phyloP scores from a whole-genome alignment of 345 rosid genomes.

The Brassica cretica region DNA sequence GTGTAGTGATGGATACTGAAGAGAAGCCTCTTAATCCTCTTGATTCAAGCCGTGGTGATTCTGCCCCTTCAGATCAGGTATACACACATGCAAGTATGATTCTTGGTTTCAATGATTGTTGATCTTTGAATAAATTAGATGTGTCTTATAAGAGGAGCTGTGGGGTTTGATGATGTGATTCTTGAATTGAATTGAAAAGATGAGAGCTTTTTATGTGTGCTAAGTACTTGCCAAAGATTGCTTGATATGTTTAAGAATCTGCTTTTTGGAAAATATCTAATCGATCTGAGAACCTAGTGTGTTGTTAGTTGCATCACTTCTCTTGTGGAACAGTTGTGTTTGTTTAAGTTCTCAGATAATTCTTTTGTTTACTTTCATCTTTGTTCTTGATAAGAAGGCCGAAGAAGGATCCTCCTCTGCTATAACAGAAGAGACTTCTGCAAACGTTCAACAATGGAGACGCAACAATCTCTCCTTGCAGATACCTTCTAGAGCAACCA shows the following conservation, averaged over 20 bases:
- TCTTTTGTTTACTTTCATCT: slow-evolving; percentile 7
- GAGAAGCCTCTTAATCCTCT: slow-evolving; percentile 33
- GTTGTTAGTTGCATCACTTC: slow-evolving; percentile 19
- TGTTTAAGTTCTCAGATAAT: slow-evolving; percentile 15
- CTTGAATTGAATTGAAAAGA: slow-evolving; percentile 17
- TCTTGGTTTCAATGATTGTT: neutral
- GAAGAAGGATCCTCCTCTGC: slow-evolving; percentile 49
- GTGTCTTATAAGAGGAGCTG: neutral
- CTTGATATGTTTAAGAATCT: neutral
- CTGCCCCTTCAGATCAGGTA: slow-evolving; percentile 33
- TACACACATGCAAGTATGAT: neutral
- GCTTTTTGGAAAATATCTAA: slow-evolving; percentile 6
- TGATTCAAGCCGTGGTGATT: slow-evolving; percentile 30
- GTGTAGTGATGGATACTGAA: slow-evolving; percentile 33
- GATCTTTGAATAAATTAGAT: slow-evolving; percentile 3
- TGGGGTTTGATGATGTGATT: neutral
- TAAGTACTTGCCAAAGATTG: slow-evolving; percentile 8
- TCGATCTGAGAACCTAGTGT: slow-evolving; percentile 9
- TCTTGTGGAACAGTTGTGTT: slow-evolving; percentile 12
- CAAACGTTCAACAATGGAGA: slow-evolving; percentile 55
- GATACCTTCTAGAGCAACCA: slow-evolving; percentile 66
- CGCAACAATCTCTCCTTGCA: slow-evolving; percentile 68
- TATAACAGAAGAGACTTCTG: slow-evolving; percentile 54
- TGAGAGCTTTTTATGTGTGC: neutral
- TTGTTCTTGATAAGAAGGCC: slow-evolving; percentile 43